phyloP scores from a whole-genome alignment of 768 basidiomycete genomes.

The Termitomyces sp. region DNA sequence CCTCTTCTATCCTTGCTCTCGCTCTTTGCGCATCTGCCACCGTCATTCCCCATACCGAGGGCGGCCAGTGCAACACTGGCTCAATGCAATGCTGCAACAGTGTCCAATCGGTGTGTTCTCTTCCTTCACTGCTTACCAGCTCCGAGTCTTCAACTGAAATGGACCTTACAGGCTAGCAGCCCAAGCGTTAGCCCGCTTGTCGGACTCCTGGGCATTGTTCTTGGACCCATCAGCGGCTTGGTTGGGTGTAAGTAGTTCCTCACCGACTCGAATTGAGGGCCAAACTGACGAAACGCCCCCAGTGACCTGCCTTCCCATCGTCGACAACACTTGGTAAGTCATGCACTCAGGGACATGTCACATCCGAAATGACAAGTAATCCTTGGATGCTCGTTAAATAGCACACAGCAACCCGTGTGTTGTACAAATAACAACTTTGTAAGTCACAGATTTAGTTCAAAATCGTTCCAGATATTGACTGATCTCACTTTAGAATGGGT shows the following conservation, averaged over 20 bases:
- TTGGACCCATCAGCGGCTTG: constrained; percentile 2
- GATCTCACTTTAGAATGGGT: constrained; percentile 1
- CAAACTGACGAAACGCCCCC: not conserved
- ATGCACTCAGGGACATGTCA: too few species aligned
- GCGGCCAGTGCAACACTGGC: constrained; percentile 16
- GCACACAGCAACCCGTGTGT: constrained; percentile 16
- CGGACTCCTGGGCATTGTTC: constrained; percentile 5
- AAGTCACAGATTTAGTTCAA: not conserved
- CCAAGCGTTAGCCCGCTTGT: not conserved
- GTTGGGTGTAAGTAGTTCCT: constrained; percentile 12
- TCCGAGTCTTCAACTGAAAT: not conserved
- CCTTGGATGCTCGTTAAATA: not conserved
- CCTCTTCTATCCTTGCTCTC: constrained; percentile 6
- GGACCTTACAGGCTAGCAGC: not conserved
- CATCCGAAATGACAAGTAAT: too few species aligned
- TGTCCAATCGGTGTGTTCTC: constrained; percentile 1
- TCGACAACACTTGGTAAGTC: constrained; percentile 14
- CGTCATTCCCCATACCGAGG: constrained; percentile 6
- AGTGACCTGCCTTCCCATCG: constrained; percentile 13
- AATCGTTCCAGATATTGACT: not conserved
- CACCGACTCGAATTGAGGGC: too few species aligned
- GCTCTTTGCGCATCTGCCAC: constrained; percentile 10
- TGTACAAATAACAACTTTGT: constrained; percentile 16
- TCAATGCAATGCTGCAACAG: constrained; percentile 17
- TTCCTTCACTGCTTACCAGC: not conserved